A percentile compares a stretch with the other conserved stretches of the same genome.
phyloP scores from a whole-genome alignment of 164 flowering plant genomes.

The Echeveria elegans region DNA sequence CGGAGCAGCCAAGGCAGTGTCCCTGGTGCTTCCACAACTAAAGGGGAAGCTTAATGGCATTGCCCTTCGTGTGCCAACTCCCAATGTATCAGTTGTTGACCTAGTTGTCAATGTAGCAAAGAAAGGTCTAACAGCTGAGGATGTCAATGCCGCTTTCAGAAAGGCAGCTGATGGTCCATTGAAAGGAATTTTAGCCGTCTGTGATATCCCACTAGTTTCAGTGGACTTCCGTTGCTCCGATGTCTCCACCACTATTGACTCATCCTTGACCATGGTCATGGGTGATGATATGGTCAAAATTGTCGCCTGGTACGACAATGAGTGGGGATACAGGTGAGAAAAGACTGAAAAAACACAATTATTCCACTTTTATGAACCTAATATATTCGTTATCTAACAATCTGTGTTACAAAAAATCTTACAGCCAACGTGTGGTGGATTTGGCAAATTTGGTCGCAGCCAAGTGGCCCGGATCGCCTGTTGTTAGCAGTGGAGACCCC shows the following conservation, averaged over 20 bases:
- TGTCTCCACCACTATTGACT: conserved; percentile 84
- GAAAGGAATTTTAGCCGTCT: conserved; percentile 75
- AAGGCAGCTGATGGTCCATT: conserved; percentile 84
- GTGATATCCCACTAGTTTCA: conserved; percentile 91
- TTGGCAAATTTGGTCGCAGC: conserved; percentile 85
- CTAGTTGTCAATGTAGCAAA: conserved; percentile 83
- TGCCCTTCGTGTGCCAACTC: conserved; percentile 94
- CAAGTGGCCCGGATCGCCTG: conserved; percentile 73
- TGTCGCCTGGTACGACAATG: conserved; percentile 94
- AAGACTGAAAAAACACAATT: not conserved
- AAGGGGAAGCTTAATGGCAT: conserved; percentile 99
- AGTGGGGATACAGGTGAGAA: conserved; percentile 95
- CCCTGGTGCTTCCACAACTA: conserved; percentile 87
- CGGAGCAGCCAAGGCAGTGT: conserved; percentile 98
- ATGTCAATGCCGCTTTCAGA: conserved; percentile 91
- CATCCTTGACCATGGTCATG: conserved; percentile 89
- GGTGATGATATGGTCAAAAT: conserved; percentile 97
- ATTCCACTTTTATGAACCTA: not conserved
- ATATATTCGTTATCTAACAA: not conserved
- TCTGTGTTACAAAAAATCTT: conserved; percentile 3
- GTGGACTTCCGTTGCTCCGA: conserved; percentile 88
- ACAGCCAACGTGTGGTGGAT: conserved; percentile 96
- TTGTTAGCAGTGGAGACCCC: conserved; percentile 71
- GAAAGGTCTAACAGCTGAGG: conserved; percentile 84
- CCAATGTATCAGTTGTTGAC: conserved; percentile 91